Evolutionary conservation across 768 basidiomycete species (phyloP).

Genomic region (Termitomyces sp.): DNA sequence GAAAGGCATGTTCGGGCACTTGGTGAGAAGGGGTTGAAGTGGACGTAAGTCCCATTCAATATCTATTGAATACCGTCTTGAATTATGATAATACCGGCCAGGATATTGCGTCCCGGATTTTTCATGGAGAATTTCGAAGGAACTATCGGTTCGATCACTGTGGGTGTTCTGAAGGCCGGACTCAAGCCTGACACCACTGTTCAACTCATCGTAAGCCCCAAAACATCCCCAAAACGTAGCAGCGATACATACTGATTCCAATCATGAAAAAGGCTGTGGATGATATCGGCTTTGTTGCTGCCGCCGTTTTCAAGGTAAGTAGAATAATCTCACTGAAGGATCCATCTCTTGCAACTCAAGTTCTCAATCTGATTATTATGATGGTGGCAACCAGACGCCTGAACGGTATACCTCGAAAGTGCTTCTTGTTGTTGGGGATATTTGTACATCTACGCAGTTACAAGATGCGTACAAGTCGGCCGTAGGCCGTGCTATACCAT

Average conservation of each 20-base stretch:
- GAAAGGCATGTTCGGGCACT: conserved; percentile 31
- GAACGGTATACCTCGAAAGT: conserved; percentile 19
- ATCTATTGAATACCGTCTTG: background rate
- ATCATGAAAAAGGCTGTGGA: conserved; percentile 25
- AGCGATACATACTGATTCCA: background rate
- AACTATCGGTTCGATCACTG: conserved; percentile 31
- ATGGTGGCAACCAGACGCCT: conserved; percentile 21
- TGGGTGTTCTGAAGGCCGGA: conserved; percentile 28
- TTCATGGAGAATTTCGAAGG: conserved; percentile 44
- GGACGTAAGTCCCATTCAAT: conserved; percentile 29
- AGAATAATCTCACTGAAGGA: background rate
- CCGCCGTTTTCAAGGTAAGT: conserved; percentile 30
- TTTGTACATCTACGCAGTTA: conserved; percentile 23
- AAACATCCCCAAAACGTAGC: background rate
- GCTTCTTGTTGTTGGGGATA: conserved; percentile 26
- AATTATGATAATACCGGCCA: conserved; percentile 3
- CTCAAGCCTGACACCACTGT: conserved; percentile 29
- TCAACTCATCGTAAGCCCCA: conserved; percentile 31
- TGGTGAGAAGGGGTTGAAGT: conserved; percentile 26
- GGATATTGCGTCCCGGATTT: conserved; percentile 37
- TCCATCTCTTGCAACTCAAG: too few relatives aligned
- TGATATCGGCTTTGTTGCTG: conserved; percentile 33
- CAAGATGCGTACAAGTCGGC: conserved; percentile 24
- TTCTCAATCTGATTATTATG: background rate
- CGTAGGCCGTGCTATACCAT: conserved; percentile 23